Percentiles rank a stretch among this genome's conserved stretches.
Evolutionary conservation across 2,329 filamentous ascomycete species (phyloP).

Genomic region (Nigrograna mackinnonii): DNA sequence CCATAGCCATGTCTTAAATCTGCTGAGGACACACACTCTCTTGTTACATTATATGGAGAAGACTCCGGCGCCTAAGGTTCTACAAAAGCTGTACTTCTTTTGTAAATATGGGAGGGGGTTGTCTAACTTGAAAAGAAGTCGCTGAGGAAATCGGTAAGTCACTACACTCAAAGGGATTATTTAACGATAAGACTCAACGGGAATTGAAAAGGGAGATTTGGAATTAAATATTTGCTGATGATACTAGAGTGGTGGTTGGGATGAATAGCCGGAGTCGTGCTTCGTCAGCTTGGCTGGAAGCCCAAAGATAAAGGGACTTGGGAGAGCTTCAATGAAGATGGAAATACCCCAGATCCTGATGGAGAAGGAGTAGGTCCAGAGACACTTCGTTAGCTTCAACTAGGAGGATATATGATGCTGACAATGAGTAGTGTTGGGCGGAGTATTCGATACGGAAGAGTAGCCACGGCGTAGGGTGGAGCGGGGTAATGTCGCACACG

Average conservation of each 20-base stretch:
- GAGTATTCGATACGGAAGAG: no score
- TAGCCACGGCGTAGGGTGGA: no score
- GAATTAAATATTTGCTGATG: slow-evolving; percentile 44
- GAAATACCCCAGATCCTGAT: slow-evolving; percentile 44
- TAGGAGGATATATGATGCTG: no score
- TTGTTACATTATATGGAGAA: slow-evolving; percentile 51
- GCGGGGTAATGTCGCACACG: no score
- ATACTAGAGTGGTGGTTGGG: slow-evolving; percentile 43
- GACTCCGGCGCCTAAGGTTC: slow-evolving; percentile 27
- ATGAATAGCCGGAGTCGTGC: slow-evolving; percentile 48
- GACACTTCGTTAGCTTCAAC: background rate
- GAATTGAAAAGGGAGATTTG: slow-evolving; percentile 43
- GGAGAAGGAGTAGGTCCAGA: slow-evolving; percentile 18
- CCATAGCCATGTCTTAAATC: slow-evolving; percentile 52
- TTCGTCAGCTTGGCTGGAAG: slow-evolving; percentile 51
- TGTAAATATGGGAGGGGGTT: slow-evolving; percentile 50
- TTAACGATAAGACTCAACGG: slow-evolving; percentile 68
- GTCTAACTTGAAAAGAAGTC: slow-evolving; percentile 65
- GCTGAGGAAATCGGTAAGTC: slow-evolving; percentile 91
- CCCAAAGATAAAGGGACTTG: slow-evolving; percentile 48
- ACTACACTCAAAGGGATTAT: slow-evolving; percentile 83
- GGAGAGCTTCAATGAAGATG: slow-evolving; percentile 46
- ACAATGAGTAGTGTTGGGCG: no score
- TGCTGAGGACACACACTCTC: slow-evolving; percentile 50
- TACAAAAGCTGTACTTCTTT: slow-evolving; percentile 55